These are phyloP conservation scores for Capsicum rhomboideum DNA, from an alignment of 257 asterid genomes.

Conservation along the genomic window DNA sequence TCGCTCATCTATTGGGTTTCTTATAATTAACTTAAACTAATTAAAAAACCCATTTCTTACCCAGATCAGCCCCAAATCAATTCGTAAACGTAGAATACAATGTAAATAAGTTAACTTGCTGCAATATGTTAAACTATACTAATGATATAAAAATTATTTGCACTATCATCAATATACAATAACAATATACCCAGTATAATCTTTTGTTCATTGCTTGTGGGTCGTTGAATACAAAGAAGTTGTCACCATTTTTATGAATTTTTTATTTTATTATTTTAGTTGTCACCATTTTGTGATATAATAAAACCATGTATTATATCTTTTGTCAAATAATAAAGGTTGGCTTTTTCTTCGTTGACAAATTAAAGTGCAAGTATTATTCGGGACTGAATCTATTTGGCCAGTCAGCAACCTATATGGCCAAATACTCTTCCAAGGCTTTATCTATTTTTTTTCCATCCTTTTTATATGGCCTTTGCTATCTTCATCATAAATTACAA, in stretches of 20 bases:
- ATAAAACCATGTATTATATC: background rate
- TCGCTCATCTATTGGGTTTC: too few species aligned
- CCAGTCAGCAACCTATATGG: background rate
- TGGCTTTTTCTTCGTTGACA: conserved; percentile 1
- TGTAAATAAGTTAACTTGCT: too few species aligned
- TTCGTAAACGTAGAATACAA: too few species aligned
- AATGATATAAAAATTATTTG: background rate
- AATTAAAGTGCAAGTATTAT: background rate
- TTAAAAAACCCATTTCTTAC: too few species aligned
- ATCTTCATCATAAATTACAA: background rate
- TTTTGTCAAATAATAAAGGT: background rate
- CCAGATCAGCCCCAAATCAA: too few species aligned
- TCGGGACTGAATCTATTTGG: background rate
- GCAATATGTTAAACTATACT: background rate
- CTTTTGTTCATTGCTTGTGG: background rate
- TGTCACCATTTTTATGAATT: background rate
- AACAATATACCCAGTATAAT: background rate
- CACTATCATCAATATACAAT: background rate
- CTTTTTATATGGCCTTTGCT: background rate
- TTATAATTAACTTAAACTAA: too few species aligned
- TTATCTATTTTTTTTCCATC: background rate
- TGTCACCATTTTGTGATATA: background rate
- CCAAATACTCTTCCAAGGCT: background rate
- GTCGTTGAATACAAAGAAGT: background rate
- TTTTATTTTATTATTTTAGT: too few species aligned